Conservation (phyloP, 2,329 filamentous ascomycete species). For the Chaetomium sp. region DNA sequence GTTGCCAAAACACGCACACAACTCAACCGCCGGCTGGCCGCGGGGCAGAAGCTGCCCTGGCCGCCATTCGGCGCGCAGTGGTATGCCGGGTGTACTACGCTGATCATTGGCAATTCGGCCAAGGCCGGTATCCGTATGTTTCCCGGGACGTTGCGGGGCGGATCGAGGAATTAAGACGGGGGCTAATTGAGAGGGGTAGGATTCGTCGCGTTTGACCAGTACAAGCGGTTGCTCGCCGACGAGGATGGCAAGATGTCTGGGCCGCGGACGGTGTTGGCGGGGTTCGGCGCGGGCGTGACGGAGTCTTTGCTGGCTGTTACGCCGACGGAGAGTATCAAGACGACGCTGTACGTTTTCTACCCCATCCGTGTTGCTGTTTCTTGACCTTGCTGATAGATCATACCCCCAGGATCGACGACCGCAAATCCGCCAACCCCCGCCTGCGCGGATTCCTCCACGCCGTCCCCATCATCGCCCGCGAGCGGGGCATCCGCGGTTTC, state of each 20-base stretch:
- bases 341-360: conserved; percentile 61
- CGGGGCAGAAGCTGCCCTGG: conserved; percentile 85
- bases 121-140: conserved; percentile 87
- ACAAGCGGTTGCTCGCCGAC: conserved; percentile 77
- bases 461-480: conserved; percentile 75
- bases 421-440: conserved; percentile 76
- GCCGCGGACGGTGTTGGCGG: conserved; percentile 83
- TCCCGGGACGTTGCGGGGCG: not conserved
- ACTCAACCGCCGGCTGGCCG: conserved; percentile 76
- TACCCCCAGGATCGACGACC: conserved; percentile 98
- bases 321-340: conserved; percentile 97
- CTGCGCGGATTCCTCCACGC: conserved; percentile 91
- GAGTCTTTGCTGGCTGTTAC: conserved; percentile 92
- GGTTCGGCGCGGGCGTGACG: conserved; percentile 90
- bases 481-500: conserved; percentile 84
- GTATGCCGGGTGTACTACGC: conserved; percentile 96
- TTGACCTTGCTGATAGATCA: too few species aligned
- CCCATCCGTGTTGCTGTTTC: not conserved
- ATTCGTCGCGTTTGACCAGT: conserved; percentile 94
- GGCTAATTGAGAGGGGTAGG: conserved; percentile 38
- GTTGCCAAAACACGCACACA: conserved; percentile 94
- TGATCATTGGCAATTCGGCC: conserved; percentile 93
- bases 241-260: conserved; percentile 82
- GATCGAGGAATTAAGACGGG: not conserved
- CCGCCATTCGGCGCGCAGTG: conserved; percentile 89